Conservation (phyloP, 805 yeast species). For the Candida broadrunensis region DNA sequence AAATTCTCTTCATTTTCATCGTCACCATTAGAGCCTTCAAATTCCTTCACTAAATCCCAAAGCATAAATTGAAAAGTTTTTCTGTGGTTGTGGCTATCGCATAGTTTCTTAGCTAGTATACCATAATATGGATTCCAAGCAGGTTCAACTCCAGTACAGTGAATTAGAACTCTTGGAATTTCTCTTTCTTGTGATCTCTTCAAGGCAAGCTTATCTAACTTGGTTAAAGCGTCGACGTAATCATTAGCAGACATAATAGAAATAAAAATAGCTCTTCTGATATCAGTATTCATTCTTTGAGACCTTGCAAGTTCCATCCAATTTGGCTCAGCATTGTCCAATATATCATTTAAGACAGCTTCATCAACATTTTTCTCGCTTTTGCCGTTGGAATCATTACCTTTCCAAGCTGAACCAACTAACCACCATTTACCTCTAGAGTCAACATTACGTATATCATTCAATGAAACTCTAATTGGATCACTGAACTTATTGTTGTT, state of each 20-base stretch:
- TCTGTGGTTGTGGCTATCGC: slow-evolving; percentile 69
- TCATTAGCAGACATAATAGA: slow-evolving; percentile 95
- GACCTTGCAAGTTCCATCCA: slow-evolving; percentile 84
- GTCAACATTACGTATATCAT: slow-evolving; percentile 75
- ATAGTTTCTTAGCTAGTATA: slow-evolving; percentile 69
- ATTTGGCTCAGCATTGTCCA: slow-evolving; percentile 74
- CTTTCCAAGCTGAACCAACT: slow-evolving; percentile 97
- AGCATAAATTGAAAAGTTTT: slow-evolving; percentile 85
- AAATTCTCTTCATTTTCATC: slow-evolving; percentile 44
- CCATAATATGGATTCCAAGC: slow-evolving; percentile 90
- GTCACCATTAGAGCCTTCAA: slow-evolving; percentile 49
- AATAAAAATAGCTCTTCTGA: slow-evolving; percentile 89
- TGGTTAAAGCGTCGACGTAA: slow-evolving; percentile 80
- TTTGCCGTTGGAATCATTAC: slow-evolving; percentile 33
- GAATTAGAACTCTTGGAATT: slow-evolving; percentile 79
- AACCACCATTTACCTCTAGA: slow-evolving; percentile 98
- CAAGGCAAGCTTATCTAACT: slow-evolving; percentile 74
- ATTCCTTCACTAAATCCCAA: slow-evolving; percentile 80
- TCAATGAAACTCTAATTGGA: slow-evolving; percentile 78
- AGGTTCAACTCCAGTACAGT: slow-evolving; percentile 81
- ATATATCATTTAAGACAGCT: slow-evolving; percentile 52
- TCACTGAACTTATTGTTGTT: slow-evolving; percentile 51
- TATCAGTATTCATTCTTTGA: slow-evolving; percentile 93
- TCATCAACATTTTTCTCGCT: slow-evolving; percentile 27
- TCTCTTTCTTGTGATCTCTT: slow-evolving; percentile 82